A percentile compares a stretch with the other conserved stretches of the same genome.
Evolutionary conservation across 148 eudicot species (phyloP).

Genomic region (Chenopodium berlandieri): DNA sequence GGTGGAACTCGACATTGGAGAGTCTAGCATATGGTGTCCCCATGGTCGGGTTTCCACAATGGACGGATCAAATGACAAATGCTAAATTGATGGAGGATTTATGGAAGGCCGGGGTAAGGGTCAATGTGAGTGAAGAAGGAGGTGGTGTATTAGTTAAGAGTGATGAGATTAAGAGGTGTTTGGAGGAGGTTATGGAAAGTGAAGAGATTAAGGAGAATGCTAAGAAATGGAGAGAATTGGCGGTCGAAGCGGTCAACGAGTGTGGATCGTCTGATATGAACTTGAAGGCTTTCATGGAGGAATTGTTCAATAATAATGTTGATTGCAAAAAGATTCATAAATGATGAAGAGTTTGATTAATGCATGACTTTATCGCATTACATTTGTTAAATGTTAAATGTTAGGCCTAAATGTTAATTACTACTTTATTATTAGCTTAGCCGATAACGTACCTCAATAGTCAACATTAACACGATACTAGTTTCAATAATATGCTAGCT

Average conservation of each 20-base stretch:
- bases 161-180: conserved; percentile 46
- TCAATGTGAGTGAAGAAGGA: conserved; percentile 18
- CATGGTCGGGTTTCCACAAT: conserved; percentile 49
- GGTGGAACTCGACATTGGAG: conserved; percentile 68
- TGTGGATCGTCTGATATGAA: conserved; percentile 48
- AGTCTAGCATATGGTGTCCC: conserved; percentile 50
- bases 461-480: no score
- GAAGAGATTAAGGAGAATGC: conserved; percentile 37
- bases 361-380: neutral
- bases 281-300: conserved; percentile 37
- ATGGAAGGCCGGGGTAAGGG: conserved; percentile 50
- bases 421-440: no score
- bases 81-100: conserved; percentile 52
- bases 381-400: no score
- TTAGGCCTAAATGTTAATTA: no score
- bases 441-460: no score
- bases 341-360: neutral
- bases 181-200: conserved; percentile 41
- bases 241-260: conserved; percentile 36
- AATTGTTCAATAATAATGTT: conserved; percentile 5
- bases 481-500: no score
- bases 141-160: conserved; percentile 37
- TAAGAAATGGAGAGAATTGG: conserved; percentile 38
- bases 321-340: neutral
- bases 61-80: conserved; percentile 52